These are phyloP conservation scores for Phaeophleospora eucalypticola DNA, from an alignment of 2,329 filamentous ascomycete genomes.

Conservation along the genomic window DNA sequence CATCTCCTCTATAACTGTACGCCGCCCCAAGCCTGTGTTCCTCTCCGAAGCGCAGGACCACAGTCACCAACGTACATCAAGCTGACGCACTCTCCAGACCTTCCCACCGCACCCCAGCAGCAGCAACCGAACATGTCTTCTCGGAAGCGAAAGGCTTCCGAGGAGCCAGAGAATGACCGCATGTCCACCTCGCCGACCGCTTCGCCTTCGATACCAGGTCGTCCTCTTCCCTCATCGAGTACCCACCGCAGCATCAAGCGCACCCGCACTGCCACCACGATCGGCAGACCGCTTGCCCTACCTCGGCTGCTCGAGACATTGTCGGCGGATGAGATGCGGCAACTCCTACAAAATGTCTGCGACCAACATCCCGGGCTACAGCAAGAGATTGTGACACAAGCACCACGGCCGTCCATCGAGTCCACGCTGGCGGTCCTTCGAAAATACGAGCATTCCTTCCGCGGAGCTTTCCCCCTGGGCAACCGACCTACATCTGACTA, in stretches of 20 bases:
- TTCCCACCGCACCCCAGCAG: constrained; percentile 30
- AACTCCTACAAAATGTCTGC: constrained; percentile 85
- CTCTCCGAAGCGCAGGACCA: too few relatives aligned
- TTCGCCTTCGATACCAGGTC: constrained; percentile 70
- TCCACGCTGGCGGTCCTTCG: constrained; percentile 75
- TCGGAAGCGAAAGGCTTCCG: constrained; percentile 85
- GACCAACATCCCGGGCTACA: constrained; percentile 82
- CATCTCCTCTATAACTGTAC: background rate
- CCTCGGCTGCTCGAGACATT: constrained; percentile 89
- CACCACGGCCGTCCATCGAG: constrained; percentile 79
- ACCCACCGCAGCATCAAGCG: constrained; percentile 62
- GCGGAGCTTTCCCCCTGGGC: constrained; percentile 76
- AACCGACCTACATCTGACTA: constrained; percentile 85
- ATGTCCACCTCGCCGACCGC: constrained; percentile 86
- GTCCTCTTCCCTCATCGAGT: constrained; percentile 51
- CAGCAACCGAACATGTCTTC: constrained; percentile 42
- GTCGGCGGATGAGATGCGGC: constrained; percentile 76
- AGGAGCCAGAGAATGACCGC: constrained; percentile 63
- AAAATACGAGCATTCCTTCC: constrained; percentile 75
- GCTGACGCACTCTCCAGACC: constrained; percentile 30
- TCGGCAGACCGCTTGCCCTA: constrained; percentile 60
- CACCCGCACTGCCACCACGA: constrained; percentile 61
- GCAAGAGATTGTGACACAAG: constrained; percentile 75
- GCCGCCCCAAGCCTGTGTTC: too few relatives aligned
- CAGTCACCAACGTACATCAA: constrained; percentile 33